Percentiles rank a stretch among this genome's conserved stretches.
phyloP scores from a whole-genome alignment of 163 green algal species.

The Coccomyxa subellipsoidea region DNA sequence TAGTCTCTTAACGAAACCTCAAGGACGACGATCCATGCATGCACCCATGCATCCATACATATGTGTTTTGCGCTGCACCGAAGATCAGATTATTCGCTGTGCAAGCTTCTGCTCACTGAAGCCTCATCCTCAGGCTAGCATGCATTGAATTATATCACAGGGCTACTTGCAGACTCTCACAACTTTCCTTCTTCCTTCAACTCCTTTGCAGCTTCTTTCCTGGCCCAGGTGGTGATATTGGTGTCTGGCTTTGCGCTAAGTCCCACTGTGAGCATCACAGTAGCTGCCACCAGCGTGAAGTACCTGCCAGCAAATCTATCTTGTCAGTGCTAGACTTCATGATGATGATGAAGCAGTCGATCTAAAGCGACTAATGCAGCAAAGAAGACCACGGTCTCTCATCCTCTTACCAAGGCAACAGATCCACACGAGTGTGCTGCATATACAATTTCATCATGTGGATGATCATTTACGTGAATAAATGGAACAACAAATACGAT shows the following conservation, averaged over 20 bases:
- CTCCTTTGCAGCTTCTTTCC: conserved; percentile 41
- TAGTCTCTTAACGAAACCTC: too few species aligned
- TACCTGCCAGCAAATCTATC: conserved; percentile 9
- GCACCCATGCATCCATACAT: too few species aligned
- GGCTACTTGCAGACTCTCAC: not conserved
- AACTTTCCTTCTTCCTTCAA: conserved; percentile 16
- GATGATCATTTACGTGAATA: too few species aligned
- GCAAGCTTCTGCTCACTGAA: not conserved
- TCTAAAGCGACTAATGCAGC: not conserved
- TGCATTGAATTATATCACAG: too few species aligned
- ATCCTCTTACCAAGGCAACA: too few species aligned
- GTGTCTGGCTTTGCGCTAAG: conserved; percentile 47
- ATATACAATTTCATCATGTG: not conserved
- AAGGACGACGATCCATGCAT: too few species aligned
- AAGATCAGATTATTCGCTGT: too few species aligned
- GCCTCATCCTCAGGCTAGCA: not conserved
- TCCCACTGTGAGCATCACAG: conserved; percentile 35
- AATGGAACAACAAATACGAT: too few species aligned
- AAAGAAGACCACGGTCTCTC: too few species aligned
- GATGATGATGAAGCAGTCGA: not conserved
- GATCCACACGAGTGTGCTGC: too few species aligned
- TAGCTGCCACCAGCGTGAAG: conserved; percentile 7
- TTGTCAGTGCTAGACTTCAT: not conserved
- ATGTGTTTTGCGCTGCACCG: too few species aligned
- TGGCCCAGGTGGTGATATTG: conserved; percentile 39